Evolutionary conservation across 73 alveolate species (phyloP).

Genomic region (Breviolum minutum): DNA sequence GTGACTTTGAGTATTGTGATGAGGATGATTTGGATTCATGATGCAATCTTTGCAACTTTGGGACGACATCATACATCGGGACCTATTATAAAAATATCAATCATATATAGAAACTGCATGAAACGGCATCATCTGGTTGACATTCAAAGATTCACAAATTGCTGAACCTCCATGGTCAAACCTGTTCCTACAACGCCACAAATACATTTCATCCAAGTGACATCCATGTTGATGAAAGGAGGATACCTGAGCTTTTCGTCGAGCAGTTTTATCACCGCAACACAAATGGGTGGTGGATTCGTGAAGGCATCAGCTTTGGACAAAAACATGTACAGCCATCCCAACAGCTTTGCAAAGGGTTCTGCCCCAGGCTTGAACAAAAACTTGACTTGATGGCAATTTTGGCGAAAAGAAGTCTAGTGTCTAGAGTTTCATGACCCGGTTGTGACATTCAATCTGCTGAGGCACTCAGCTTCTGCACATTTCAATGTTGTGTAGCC

Average conservation of each 20-base stretch:
- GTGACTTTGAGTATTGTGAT: no score
- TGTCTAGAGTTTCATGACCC: neutral
- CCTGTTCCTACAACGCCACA: neutral
- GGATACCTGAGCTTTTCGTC: conserved; percentile 6
- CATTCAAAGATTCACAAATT: neutral
- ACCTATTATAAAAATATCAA: neutral
- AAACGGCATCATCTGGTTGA: neutral
- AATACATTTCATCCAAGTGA: neutral
- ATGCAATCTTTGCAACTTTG: no score
- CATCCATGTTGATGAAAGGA: conserved; percentile 88
- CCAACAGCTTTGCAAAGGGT: no score
- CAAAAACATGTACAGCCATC: no score
- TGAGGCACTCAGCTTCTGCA: neutral
- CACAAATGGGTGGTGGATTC: no score
- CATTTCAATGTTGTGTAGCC: conserved; percentile 51
- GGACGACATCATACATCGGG: no score
- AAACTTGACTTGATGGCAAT: no score
- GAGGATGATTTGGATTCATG: no score
- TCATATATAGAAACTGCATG: no score
- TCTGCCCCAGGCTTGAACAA: no score
- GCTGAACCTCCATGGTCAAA: neutral
- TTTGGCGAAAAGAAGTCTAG: neutral
- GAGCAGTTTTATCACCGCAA: no score
- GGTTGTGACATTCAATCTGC: neutral
- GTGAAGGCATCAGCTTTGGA: no score